Evolutionary conservation across 169 alveolate genomes (phyloP).

Genomic region (Plasmodium gallinaceum): DNA sequence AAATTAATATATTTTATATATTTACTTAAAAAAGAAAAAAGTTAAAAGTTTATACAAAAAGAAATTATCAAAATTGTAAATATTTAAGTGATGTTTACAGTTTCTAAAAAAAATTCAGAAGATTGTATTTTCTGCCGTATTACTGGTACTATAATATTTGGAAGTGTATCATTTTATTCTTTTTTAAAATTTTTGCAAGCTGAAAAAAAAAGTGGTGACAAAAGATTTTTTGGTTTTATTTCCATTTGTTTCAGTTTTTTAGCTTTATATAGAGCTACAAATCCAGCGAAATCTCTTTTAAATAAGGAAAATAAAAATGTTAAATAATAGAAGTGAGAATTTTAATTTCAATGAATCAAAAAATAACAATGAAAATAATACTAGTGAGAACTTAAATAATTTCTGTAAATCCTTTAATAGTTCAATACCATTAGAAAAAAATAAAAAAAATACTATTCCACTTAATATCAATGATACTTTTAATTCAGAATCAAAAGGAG

Average conservation of each 20-base stretch:
- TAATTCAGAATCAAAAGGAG: constrained; percentile 16
- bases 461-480: neutral
- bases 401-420: constrained; percentile 17
- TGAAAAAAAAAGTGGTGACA: constrained; percentile 31
- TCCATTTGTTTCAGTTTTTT: constrained; percentile 37
- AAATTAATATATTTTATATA: no score
- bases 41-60: neutral
- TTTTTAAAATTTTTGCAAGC: constrained; percentile 73
- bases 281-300: constrained; percentile 46
- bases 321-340: constrained; percentile 5
- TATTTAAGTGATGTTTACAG: constrained; percentile 18
- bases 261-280: constrained; percentile 57
- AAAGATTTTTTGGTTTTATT: constrained; percentile 41
- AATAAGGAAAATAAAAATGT: constrained; percentile 11
- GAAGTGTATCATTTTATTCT: constrained; percentile 63
- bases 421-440: neutral
- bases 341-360: neutral
- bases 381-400: neutral
- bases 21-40: neutral
- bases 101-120: constrained; percentile 16
- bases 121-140: constrained; percentile 68
- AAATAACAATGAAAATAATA: constrained; percentile 32
- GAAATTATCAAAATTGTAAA: neutral
- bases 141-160: constrained; percentile 64
- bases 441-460: neutral